phyloP scores from a whole-genome alignment of 441 rosid species.

The Sinapis alba region DNA sequence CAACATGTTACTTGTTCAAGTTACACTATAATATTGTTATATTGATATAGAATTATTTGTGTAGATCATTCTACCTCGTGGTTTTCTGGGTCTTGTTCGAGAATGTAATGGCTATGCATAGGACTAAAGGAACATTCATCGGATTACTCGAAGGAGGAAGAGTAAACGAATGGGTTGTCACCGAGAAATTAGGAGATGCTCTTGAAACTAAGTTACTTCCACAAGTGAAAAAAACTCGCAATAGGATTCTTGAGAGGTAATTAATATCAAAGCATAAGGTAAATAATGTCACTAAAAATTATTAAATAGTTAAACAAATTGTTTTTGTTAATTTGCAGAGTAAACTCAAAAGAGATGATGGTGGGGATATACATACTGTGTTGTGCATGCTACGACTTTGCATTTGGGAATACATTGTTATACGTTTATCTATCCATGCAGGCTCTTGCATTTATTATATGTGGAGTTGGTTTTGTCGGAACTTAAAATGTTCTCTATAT shows the following conservation, averaged over 20 bases:
- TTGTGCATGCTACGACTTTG: constrained; percentile 44
- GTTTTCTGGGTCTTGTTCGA: constrained; percentile 50
- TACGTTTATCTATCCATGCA: constrained; percentile 47
- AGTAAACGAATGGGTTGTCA: constrained; percentile 52
- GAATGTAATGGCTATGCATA: constrained; percentile 50
- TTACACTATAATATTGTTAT: background rate
- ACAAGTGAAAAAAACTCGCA: constrained; percentile 34
- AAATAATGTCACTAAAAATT: background rate
- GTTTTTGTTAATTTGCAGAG: constrained; percentile 20
- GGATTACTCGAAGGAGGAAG: constrained; percentile 50
- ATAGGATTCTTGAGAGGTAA: constrained; percentile 39
- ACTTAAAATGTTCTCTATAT: background rate
- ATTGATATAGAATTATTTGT: background rate
- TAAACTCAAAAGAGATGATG: constrained; percentile 41
- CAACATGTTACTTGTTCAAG: background rate
- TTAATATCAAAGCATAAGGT: background rate
- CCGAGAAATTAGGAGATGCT: constrained; percentile 50
- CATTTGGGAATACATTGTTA: constrained; percentile 39
- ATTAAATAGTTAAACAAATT: background rate
- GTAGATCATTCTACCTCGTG: constrained; percentile 46
- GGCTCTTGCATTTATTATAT: constrained; percentile 42
- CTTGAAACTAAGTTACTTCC: constrained; percentile 35
- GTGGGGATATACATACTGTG: constrained; percentile 42
- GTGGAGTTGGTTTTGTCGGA: constrained; percentile 41
- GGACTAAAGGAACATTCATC: constrained; percentile 47